Conservation (phyloP, 2,329 filamentous ascomycete species). For the Colletotrichum incanum region DNA sequence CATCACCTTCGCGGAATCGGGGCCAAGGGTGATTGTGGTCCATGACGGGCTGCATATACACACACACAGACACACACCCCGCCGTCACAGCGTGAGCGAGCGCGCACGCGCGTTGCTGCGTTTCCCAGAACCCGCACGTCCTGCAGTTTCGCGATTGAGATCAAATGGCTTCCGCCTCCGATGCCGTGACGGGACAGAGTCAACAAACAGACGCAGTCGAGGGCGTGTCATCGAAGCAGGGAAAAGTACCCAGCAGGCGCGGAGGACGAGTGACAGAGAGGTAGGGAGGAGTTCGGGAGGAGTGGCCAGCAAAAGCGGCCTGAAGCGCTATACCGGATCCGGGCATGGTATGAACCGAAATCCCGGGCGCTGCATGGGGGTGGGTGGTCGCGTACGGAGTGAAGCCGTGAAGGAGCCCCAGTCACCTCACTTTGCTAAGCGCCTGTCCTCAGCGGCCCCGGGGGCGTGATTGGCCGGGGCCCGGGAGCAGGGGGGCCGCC, state of each 20-base stretch:
- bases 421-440: constrained; percentile 41
- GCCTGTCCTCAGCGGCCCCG: constrained; percentile 30
- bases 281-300: neutral
- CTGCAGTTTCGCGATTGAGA: constrained; percentile 6
- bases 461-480: constrained; percentile 33
- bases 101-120: neutral
- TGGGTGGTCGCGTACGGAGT: constrained; percentile 21
- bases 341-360: constrained; percentile 43
- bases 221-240: constrained; percentile 15
- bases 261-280: neutral
- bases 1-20: neutral
- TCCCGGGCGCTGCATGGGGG: constrained; percentile 45
- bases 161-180: constrained; percentile 8
- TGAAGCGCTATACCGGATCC: constrained; percentile 22
- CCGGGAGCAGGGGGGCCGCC: constrained; percentile 11
- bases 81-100: neutral
- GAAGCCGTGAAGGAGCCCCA: constrained; percentile 23
- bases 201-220: constrained; percentile 15
- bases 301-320: constrained; percentile 38
- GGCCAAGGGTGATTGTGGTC: neutral
- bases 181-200: constrained; percentile 11
- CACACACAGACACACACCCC: no score
- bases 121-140: constrained; percentile 2
- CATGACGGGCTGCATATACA: constrained; percentile 6
- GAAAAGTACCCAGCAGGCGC: constrained; percentile 20